Base-by-base conservation (phyloP, 1,139 yeast genomes). In the Blastobotrys buckinghamii region DNA sequence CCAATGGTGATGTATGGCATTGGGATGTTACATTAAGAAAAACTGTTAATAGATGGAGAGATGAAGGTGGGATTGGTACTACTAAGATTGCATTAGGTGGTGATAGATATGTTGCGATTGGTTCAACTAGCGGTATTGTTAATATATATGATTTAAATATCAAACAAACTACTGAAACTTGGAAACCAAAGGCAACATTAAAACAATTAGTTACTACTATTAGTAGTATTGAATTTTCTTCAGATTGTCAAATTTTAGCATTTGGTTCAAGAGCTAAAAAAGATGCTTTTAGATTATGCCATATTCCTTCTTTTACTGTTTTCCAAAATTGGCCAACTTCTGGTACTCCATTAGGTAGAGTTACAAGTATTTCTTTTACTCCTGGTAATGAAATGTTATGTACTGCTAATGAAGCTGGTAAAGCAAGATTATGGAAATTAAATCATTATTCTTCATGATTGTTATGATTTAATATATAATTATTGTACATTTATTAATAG, bases 301-400 rank as follows among this genome's bases (percentile, higher is more conserved):
- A 94, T 62, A 69, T 92, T 52, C 96, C 97, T 12, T 76, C 89
- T 10, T 89, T 92, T 53, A 78, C 87, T 12, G 96, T 87, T 2
- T 94, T 82, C 67, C 76, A 82, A 49, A 94, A 94, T 72, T 94
- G 98, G 98, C 99, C 99, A 19, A 92, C 97, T 2, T 82, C 92
- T 50, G 92, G 89, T 8, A 90, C 99, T 0, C 98, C 98, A 3
- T 76, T 94, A 56, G 99, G 98, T 24, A 81, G 83, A 57, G 96
- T 94, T 39, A 87, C 97, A 1, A 70, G 84, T n/a, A 83, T 81
- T 3, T 77, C 81, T 10, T 90, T 90, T 66, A 81, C 95, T 26
- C 90, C 95, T 26, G 81, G 81, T 55, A 80, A 82, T 50, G 92
- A 88, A 66, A 80, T 89, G 82, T 67, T 92, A 52, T 88, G 92